Percentiles rank a stretch among this genome's conserved stretches.
Evolutionary conservation across 1,284 basidiomycete genomes (phyloP).

Genomic region (Pseudozyma pruni): DNA sequence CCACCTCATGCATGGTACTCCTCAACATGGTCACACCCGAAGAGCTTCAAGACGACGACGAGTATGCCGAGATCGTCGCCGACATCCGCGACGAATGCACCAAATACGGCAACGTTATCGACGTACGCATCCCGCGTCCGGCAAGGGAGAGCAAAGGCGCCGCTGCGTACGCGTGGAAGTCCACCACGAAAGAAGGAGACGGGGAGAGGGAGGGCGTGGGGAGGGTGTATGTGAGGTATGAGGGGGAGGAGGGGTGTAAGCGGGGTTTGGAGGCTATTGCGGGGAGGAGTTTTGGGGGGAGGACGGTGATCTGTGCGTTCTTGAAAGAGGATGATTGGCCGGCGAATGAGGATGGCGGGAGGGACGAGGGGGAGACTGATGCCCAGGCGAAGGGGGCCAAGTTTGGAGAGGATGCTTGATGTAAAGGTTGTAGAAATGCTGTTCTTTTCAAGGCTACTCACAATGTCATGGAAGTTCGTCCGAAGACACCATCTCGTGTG

Average conservation of each 20-base stretch:
- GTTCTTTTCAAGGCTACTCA: too few relatives aligned
- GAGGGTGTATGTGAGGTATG: conserved; percentile 89
- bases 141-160: conserved; percentile 54
- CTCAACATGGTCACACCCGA: conserved; percentile 98
- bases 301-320: conserved; percentile 77
- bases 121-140: conserved; percentile 65
- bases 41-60: conserved; percentile 87
- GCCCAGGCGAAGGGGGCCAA: conserved; percentile 50
- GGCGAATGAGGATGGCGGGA: conserved; percentile 57
- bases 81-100: conserved; percentile 87
- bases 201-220: conserved; percentile 92
- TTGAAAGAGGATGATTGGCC: conserved; percentile 65
- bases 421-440: too few relatives aligned
- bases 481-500: too few relatives aligned
- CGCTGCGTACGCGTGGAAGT: conserved; percentile 60
- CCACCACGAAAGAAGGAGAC: conserved; percentile 71
- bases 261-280: conserved; percentile 84
- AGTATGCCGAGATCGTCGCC: conserved; percentile 92
- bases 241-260: conserved; percentile 74
- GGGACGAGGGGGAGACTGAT: conserved; percentile 51
- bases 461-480: too few relatives aligned
- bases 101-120: conserved; percentile 60
- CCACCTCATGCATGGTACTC: conserved; percentile 87
- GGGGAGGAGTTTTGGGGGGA: conserved; percentile 88
- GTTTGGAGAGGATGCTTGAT: conserved; percentile 15